Base-by-base conservation (phyloP, 2,329 filamentous ascomycete genomes). In the Cladophialophora carrionii region DNA sequence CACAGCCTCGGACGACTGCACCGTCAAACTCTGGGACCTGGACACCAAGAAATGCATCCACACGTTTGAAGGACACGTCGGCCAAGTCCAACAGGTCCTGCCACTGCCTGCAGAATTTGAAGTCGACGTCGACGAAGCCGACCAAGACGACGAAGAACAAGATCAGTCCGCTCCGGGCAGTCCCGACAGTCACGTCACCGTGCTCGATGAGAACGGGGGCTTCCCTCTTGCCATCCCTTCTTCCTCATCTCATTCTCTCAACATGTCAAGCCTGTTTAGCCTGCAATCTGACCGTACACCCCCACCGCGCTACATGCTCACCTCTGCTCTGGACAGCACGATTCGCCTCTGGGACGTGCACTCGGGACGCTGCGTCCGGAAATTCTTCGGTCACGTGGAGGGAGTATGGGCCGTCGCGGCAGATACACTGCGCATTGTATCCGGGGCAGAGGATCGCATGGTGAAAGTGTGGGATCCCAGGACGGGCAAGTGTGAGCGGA, bases 341-440 rank as follows among this genome's bases (percentile, higher is more conserved):
- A 91, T 98, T 68, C 89, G 94, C 10, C 84, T 98, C 22, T 99
- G 95, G 94, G 92, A 97, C 75, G 90, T 92, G 1, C 85, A 85
- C 4, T 90, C 90, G 0, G 92, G 91, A 43, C 87, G 87, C 68
- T 96, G 91, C 73, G 83, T 97, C 37, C 90, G 92, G 67, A 96
- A 92, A 34, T 96, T 97, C 82, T 99, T 98, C 75, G 95, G 95
- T 0, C 95, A 99, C 73, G 86, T 99, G 24, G 95, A 99, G 77
- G 95, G 95, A 34, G 90, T 99, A 22, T 99, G 95, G 95, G 90
- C 91, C 5, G 83, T 99, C 2, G 91, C 90, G 0, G 94, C 91
- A 2, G 94, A 98, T 77, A 93, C 90, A 0, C 81, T 98, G 22
- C 87, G 95, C 10, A 87, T 96, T 17, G 92, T 98, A 14, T 92